A percentile compares a stretch with the other conserved stretches of the same genome.
Evolutionary conservation across 805 yeast genomes (phyloP).

Genomic region (Saccharomycopsis sp.): DNA sequence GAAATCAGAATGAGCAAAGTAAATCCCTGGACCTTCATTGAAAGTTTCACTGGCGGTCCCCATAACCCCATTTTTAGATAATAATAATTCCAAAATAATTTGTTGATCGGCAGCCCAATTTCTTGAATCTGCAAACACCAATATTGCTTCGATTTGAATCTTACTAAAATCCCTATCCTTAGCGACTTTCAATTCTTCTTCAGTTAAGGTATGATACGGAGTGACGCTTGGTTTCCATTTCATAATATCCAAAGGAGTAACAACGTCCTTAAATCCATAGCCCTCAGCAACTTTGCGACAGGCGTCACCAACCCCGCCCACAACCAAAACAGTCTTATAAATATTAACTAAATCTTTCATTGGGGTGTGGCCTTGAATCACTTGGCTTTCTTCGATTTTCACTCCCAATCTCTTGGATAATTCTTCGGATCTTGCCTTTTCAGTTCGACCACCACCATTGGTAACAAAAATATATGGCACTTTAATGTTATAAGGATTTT

Average conservation of each 20-base stretch:
- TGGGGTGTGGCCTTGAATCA: constrained; percentile 91
- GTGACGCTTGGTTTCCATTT: constrained; percentile 82
- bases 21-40: constrained; percentile 75
- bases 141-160: constrained; percentile 65
- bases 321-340: constrained; percentile 70
- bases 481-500: constrained; percentile 65
- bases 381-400: constrained; percentile 65
- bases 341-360: constrained; percentile 72
- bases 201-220: constrained; percentile 74
- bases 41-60: constrained; percentile 68
- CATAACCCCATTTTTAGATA: constrained; percentile 75
- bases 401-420: constrained; percentile 53
- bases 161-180: constrained; percentile 58
- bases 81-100: constrained; percentile 71
- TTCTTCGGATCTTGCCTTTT: constrained; percentile 64
- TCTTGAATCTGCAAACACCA: constrained; percentile 87
- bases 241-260: constrained; percentile 74
- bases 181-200: constrained; percentile 55
- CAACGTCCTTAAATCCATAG: constrained; percentile 80
- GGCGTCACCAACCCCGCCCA: constrained; percentile 83
- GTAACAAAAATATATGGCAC: constrained; percentile 84
- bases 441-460: constrained; percentile 89
- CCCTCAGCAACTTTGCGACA: constrained; percentile 77
- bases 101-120: constrained; percentile 94
- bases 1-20: constrained; percentile 87